Base-by-base conservation (phyloP, 257 asterid species). In the Gynochthodes officinalis region DNA sequence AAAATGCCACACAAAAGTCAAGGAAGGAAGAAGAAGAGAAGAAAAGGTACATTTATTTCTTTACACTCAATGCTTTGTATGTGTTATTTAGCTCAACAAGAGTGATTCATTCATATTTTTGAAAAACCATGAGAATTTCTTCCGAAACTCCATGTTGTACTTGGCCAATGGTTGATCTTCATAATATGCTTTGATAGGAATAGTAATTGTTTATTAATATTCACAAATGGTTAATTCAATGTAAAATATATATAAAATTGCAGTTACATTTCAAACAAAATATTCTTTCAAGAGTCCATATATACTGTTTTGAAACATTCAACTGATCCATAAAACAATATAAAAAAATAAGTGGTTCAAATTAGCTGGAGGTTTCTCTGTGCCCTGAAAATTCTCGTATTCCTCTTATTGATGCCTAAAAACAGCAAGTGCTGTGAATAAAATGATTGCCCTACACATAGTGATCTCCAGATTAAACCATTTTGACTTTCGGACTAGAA, bases 21-120 rank as follows among this genome's bases (percentile, higher is more conserved):
- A 86, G 72, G 71, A 88, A 73, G 83, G 96, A 89, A 66, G 98
- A 87, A 82, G 92, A 89, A 82, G 90, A 84, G 76, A 88, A 50
- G 90, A 84, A 83, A 82, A 82, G 96, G 97, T 93, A 74, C 61
- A 32, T 30, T 48, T 42, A 43, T 33, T 16, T 35, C 39, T 32
- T 13, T 9, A 18, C 12, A 50, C 54, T 46, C 33, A n/a, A 59
- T 40, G 33, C 16, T 44, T 59, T 46, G 19, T 19, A 40, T 23
- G 25, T 7, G 33, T 35, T 33, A 8, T 25, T 7, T 53, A 53
- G n/a, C 50, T 25, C 46, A 48, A n/a, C 23, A 15, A 64, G 15
- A 30, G 23, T 39, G 28, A n/a, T 21, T 25, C 8, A 11, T 40
- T 28, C 35, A 64, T 62, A 7, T 64, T 21, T 19, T 11, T 7